Evolutionary conservation across 805 yeast genomes (phyloP), one percentile per base, ranked within the genome.

Genomic region (Candida coquimbonensis): DNA sequence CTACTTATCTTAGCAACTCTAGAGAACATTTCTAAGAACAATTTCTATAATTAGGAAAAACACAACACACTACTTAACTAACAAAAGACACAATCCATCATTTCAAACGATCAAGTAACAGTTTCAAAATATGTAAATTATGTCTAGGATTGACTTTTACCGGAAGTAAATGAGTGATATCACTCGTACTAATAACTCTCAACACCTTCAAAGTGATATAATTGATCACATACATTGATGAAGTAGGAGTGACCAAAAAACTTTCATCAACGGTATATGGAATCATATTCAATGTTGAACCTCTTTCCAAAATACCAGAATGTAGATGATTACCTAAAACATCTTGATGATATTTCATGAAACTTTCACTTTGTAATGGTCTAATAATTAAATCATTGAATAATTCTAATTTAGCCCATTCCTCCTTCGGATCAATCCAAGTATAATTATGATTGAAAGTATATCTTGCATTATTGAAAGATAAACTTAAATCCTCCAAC

Each of bases 381-480:
- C 52, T 52, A 5, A 57, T 37, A 24, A 56, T 40, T 16, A 57
- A 43, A n/a, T 57, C 60, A 29, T 54, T 54, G 47, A 57, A 57
- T 1, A 54, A 34, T 14, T 50, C 53, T 39, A 51, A 41, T 38
- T 54, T 57, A 7, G 44, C 8, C 35, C 53, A 47, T 36, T 57
- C 61, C 36, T 57, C 59, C 29, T 54, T 49, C 13, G 54, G 45
- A 45, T 57, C 58, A 19, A 57, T 48, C 56, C 56, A 49, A 1
- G 57, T 46, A 34, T 49, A 51, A 29, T 50, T 50, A 39, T 55
- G 57, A 44, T 57, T 55, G 42, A 50, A 57, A 7, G 50, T 41
- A 39, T 52, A 53, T 42, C 60, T 53, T 12, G 49, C 37, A 34
- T 47, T 52, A 14, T 51, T 43, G 44, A 50, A 57, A 9, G 48